Conservation (phyloP, 371 early-diverging fungal genomes). For the Rhizopus stolonifer region DNA sequence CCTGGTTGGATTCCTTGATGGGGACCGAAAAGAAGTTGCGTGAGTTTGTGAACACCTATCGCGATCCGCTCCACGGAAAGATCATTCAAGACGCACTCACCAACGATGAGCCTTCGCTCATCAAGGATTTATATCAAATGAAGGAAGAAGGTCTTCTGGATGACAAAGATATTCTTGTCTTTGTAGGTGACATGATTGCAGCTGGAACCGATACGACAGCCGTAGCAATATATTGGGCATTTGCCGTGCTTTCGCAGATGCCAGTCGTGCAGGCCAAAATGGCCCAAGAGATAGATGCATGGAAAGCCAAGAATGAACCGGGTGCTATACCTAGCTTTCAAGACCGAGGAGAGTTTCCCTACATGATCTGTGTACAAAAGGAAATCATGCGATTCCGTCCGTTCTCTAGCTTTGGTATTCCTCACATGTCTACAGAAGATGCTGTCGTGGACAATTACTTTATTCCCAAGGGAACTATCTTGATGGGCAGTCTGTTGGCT, state of each 20-base stretch:
- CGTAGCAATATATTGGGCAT: constrained; percentile 14
- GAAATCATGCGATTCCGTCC: constrained; percentile 29
- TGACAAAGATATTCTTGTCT: constrained; percentile 21
- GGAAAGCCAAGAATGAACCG: constrained; percentile 7
- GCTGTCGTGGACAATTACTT: constrained; percentile 10
- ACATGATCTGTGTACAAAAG: constrained; percentile 20
- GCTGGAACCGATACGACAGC: constrained; percentile 27
- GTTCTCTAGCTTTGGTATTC: constrained; percentile 12
- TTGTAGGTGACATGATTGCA: constrained; percentile 22
- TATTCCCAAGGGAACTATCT: constrained; percentile 8
- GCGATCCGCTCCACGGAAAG: neutral
- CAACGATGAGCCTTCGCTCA: constrained; percentile 14
- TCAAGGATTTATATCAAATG: constrained; percentile 16
- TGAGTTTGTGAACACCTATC: neutral
- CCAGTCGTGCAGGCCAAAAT: constrained; percentile 23
- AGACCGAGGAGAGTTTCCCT: constrained; percentile 18
- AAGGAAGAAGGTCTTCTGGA: constrained; percentile 25
- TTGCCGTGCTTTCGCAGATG: constrained; percentile 18
- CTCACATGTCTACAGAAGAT: constrained; percentile 24
- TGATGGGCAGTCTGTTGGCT: constrained; percentile 2
- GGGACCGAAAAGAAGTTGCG: constrained; percentile 6
- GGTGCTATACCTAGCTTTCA: constrained; percentile 16
- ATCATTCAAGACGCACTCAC: constrained; percentile 6
- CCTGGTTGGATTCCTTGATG: constrained; percentile 3
- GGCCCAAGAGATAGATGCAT: constrained; percentile 14